Base-by-base conservation (phyloP, 2,329 filamentous ascomycete species). In the Gnomoniopsis sp. region DNA sequence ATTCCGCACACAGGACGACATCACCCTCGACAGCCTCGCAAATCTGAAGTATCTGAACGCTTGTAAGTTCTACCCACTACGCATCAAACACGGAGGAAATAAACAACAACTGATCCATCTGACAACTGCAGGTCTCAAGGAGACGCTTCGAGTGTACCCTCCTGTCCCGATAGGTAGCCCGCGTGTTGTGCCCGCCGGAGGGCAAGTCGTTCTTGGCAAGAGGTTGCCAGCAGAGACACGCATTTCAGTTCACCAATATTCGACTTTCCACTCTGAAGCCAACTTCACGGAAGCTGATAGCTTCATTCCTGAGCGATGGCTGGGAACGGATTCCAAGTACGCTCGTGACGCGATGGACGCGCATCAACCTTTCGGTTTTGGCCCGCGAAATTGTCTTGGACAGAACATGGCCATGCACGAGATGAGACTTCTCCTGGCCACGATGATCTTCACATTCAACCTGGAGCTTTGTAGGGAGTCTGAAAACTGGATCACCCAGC, bases 1-100 rank as follows among this genome's bases (percentile, higher is more conserved):
- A 3, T 74, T 73, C 41, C 47, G 33, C 6, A 61, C 46, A 6
- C 52, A 58, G 12, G 57, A 66, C 3, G 69, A 73, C 1, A 71
- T 75, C 3, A 64, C 47, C 14, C 59, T 68, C 10, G 66, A 66
- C n/a, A 50, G 53, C 8, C 61, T 67, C 2, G 54, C 57, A 3
- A 53, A 55, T 22, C 56, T 69, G n/a, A 57, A 62, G 34, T 69
- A 68, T 38, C 23, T 69, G n/a, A 68, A 67, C n/a, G 67, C 67
- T 11, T 68, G 55, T 58, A 47, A 43, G 55, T 53, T 30, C 6
- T 12, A 41, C 6, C 4, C 14, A 15, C n/a, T 12, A 15, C 4
- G 12, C n/a, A 15, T n/a, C 3, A 15, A 41, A 3, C 12, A 15
- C 38, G 14, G 3, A 15, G 12, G 12, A 41, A 15, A 41, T n/a